Evolutionary conservation across 1,284 basidiomycete genomes (phyloP).

Genomic region (Leccinum olivaceoglutinosum): DNA sequence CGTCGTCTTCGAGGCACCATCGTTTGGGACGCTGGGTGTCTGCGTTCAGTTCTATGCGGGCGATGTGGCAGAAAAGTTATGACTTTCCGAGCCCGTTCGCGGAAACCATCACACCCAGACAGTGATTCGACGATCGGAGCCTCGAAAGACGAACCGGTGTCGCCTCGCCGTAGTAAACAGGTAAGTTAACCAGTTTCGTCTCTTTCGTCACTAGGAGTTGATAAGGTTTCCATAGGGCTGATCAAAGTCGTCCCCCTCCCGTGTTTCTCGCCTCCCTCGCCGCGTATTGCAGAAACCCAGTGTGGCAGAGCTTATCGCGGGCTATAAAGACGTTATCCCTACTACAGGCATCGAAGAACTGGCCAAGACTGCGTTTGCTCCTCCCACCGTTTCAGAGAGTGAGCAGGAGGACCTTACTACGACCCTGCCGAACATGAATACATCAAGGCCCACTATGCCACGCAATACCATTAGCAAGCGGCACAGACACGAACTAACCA

Average conservation of each 20-base stretch:
- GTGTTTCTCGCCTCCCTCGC: slow-evolving; percentile 67
- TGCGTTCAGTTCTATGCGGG: slow-evolving; percentile 61
- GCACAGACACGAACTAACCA: slow-evolving; percentile 39
- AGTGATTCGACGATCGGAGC: too few relatives aligned
- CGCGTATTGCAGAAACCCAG: slow-evolving; percentile 52
- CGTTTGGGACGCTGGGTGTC: slow-evolving; percentile 60
- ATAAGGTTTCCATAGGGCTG: slow-evolving; percentile 16
- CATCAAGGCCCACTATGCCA: slow-evolving; percentile 27
- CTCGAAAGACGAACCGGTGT: slow-evolving; percentile 38
- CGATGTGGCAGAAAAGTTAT: slow-evolving; percentile 61
- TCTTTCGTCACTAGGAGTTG: not conserved
- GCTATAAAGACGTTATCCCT: slow-evolving; percentile 74
- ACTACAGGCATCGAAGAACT: slow-evolving; percentile 67
- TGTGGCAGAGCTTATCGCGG: slow-evolving; percentile 82
- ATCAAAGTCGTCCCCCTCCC: slow-evolving; percentile 23
- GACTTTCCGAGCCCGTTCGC: slow-evolving; percentile 50
- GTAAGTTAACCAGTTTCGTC: slow-evolving; percentile 18
- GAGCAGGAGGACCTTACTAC: slow-evolving; percentile 54
- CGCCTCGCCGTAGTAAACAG: slow-evolving; percentile 21
- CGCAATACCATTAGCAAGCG: slow-evolving; percentile 44
- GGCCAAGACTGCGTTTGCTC: slow-evolving; percentile 60
- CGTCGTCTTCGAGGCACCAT: slow-evolving; percentile 53
- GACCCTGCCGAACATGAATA: slow-evolving; percentile 20
- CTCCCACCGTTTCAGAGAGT: slow-evolving; percentile 57
- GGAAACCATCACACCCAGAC: slow-evolving; percentile 16